These are phyloP conservation scores for Talaromyces islandicus DNA, from an alignment of 2,329 filamentous ascomycete species.

Conservation along the genomic window DNA sequence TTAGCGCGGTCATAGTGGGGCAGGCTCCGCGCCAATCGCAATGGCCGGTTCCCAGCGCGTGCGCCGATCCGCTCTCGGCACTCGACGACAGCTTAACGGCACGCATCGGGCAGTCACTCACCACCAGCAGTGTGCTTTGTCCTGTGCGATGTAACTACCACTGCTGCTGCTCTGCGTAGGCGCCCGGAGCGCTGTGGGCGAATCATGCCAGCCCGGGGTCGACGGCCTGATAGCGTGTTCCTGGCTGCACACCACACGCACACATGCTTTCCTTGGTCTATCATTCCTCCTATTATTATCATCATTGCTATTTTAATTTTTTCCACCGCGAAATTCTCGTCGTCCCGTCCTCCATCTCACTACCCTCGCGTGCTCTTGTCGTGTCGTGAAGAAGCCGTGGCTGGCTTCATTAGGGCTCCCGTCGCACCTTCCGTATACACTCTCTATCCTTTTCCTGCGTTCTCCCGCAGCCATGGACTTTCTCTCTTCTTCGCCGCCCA, in stretches of 20 bases:
- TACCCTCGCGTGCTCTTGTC: neutral
- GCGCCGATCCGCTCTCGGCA: slow-evolving; percentile 8
- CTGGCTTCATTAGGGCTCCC: neutral
- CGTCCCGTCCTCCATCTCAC: neutral
- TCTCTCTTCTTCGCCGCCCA: slow-evolving; percentile 14
- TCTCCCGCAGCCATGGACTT: slow-evolving; percentile 14
- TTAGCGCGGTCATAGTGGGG: neutral
- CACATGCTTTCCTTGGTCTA: neutral
- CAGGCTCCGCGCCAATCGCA: slow-evolving; percentile 3
- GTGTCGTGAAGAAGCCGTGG: neutral
- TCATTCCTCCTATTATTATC: neutral
- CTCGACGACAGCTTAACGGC: slow-evolving; percentile 3
- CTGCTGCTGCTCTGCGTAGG: neutral
- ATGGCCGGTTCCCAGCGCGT: neutral
- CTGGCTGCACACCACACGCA: neutral
- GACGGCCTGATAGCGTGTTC: neutral
- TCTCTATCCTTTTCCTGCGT: neutral
- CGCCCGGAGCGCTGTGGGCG: neutral
- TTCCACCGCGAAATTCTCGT: too few relatives aligned
- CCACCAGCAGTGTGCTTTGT: neutral
- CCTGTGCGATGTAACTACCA: neutral
- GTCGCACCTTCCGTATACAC: neutral
- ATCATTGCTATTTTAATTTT: too few relatives aligned
- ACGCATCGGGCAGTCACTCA: neutral
- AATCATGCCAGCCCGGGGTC: neutral